Evolutionary conservation across 495 filamentous ascomycete species (phyloP).

Genomic region (Xylaria intraflava): DNA sequence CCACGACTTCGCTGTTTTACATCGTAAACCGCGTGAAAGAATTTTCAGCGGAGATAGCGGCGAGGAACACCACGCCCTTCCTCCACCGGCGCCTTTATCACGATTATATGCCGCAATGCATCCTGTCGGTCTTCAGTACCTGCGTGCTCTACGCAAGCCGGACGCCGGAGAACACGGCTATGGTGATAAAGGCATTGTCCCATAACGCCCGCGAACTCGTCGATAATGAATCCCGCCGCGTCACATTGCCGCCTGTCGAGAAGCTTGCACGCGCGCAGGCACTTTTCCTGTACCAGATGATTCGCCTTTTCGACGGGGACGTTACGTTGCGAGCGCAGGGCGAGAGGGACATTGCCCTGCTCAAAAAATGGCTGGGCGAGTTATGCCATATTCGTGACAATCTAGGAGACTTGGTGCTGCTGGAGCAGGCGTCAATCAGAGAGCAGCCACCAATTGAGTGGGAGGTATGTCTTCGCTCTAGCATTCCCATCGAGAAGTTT

Average conservation of each 20-base stretch:
- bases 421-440: not conserved
- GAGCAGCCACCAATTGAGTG: conserved; percentile 14
- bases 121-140: conserved; percentile 20
- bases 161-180: conserved; percentile 17
- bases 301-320: conserved; percentile 31
- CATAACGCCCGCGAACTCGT: conserved; percentile 17
- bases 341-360: conserved; percentile 22
- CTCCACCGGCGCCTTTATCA: conserved; percentile 25
- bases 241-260: conserved; percentile 17
- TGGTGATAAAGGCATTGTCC: conserved; percentile 22
- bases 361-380: conserved; percentile 21
- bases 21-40: conserved; percentile 18
- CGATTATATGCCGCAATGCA: conserved; percentile 18
- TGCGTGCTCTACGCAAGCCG: conserved; percentile 23
- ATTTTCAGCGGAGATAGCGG: conserved; percentile 18
- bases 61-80: conserved; percentile 21
- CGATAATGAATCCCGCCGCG: not conserved
- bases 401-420: conserved; percentile 6
- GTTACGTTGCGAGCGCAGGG: conserved; percentile 21
- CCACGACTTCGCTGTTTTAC: conserved; percentile 19
- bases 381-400: conserved; percentile 25
- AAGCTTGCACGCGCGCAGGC: conserved; percentile 29
- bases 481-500: not conserved
- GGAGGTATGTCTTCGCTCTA: conserved; percentile 14
- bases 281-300: conserved; percentile 26